These are phyloP conservation scores for Cladosporium sp. DNA, from an alignment of 2,329 filamentous ascomycete species.

Conservation along the genomic window DNA sequence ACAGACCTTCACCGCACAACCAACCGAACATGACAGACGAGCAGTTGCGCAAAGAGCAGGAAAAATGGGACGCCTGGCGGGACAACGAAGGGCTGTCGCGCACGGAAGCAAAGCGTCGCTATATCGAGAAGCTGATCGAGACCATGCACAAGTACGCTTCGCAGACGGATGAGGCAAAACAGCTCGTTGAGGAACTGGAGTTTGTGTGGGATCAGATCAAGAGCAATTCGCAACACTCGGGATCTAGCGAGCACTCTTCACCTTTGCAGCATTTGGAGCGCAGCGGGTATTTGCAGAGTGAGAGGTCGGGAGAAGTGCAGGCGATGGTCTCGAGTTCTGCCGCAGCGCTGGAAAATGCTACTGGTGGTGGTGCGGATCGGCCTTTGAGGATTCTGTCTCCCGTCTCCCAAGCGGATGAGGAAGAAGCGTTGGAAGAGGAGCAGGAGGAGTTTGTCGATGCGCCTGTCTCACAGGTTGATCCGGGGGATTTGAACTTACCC, in stretches of 20 bases:
- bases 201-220: conserved; percentile 99
- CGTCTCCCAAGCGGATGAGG: conserved; percentile 64
- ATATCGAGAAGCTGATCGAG: conserved; percentile 89
- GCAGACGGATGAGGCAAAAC: conserved; percentile 74
- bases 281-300: conserved; percentile 29
- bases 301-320: conserved; percentile 22
- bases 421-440: conserved; percentile 32
- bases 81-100: conserved; percentile 74
- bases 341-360: conserved; percentile 24
- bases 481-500: conserved; percentile 21
- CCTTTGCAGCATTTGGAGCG: conserved; percentile 29
- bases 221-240: conserved; percentile 49
- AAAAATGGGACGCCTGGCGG: conserved; percentile 81
- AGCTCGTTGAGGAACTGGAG: conserved; percentile 90
- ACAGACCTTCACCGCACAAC: conserved; percentile 56
- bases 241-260: conserved; percentile 25
- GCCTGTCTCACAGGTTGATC: conserved; percentile 43
- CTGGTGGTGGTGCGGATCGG: conserved; percentile 6
- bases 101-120: conserved; percentile 89
- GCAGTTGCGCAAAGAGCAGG: conserved; percentile 33
- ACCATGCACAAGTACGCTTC: conserved; percentile 96
- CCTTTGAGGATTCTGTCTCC: conserved; percentile 64
- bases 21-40: conserved; percentile 18
- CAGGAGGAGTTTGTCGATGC: conserved; percentile 45
- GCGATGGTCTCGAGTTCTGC: conserved; percentile 23